A percentile compares a stretch with the other conserved stretches of the same genome.
phyloP scores from a whole-genome alignment of 192 early-diverging fungal genomes.

The Coemansia sp. region DNA sequence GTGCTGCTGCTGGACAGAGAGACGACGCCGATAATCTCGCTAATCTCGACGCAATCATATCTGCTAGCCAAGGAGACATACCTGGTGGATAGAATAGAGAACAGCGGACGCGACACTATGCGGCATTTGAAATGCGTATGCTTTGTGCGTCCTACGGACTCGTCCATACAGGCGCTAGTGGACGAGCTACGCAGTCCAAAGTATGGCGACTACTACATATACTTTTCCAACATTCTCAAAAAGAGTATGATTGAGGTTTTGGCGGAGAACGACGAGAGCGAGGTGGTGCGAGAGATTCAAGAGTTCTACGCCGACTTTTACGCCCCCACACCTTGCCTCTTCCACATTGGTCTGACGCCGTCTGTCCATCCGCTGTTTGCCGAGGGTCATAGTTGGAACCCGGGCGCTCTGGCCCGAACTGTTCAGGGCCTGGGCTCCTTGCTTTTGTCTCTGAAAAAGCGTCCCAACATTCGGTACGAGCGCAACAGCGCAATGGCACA shows the following conservation, averaged over 20 bases:
- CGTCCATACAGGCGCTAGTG: constrained; percentile 79
- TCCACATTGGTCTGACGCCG: constrained; percentile 67
- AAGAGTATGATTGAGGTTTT: constrained; percentile 88
- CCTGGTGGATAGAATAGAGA: constrained; percentile 90
- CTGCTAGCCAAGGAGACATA: constrained; percentile 90
- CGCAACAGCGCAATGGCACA: constrained; percentile 74
- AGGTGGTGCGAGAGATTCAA: constrained; percentile 92
- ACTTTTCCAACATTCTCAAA: constrained; percentile 90
- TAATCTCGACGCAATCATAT: constrained; percentile 88
- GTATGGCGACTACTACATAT: constrained; percentile 96
- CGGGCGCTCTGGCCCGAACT: constrained; percentile 64
- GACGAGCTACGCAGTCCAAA: constrained; percentile 88
- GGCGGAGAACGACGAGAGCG: constrained; percentile 92
- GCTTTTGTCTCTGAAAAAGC: constrained; percentile 83
- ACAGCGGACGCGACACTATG: constrained; percentile 81
- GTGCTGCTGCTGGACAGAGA: constrained; percentile 89
- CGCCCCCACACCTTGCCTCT: constrained; percentile 77
- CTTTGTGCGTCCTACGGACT: constrained; percentile 81
- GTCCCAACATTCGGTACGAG: constrained; percentile 89
- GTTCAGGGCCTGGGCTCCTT: constrained; percentile 75
- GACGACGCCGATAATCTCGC: constrained; percentile 94
- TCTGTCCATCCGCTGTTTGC: constrained; percentile 65
- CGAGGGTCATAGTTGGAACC: constrained; percentile 76
- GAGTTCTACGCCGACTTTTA: constrained; percentile 94
- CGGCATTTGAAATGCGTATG: constrained; percentile 92